Evolutionary conservation across 176 grass and related monocot species (phyloP), one percentile per base, ranked within the genome.

Genomic region (Alopecurus myosuroides): DNA sequence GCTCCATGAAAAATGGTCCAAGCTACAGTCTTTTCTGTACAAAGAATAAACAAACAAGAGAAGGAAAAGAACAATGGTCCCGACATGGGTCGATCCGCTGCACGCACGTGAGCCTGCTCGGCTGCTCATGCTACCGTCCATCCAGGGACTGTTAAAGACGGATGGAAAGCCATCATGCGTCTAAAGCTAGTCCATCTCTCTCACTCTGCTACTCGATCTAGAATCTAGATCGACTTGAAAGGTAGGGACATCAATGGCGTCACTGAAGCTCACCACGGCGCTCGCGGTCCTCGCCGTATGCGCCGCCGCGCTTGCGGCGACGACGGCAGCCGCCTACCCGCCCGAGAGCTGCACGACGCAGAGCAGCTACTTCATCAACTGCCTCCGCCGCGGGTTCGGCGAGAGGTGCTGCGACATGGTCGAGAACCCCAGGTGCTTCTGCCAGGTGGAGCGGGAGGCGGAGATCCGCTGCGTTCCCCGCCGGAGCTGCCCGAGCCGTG

Each of bases 391-490:
- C 1, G 80, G 80, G 23, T 72, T 72, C 80, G 18, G 5, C 6
- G 80, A 82, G 26, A 53, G 67, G 18, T 82, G 80, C 81, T 82
- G 81, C 50, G 25, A 3, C 18, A 55, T 73, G 36, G 66, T 73
- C 23, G 37, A 30, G 36, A 25, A 70, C 35, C 18, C 7, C 10
- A 2, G 2, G 50, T 82, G 81, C 81, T 31, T 82, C 67, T 82
- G 81, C 81, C 67, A 58, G 67, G n/a, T 82, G 67, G 49, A 82
- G 81, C 81, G 50, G 81, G 81, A 82, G 67, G 50, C 67, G 2
- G 81, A 82, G 81, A 30, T 82, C 67, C 17, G 3, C 3, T 82
- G 81, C 81, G 28, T 82, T 0, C 81, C 81, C 25, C 3, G 11
- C 2, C 81, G 81, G 34, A 40, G 6, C 25, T 82, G 81, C 67